phyloP scores from a whole-genome alignment of 2,329 filamentous ascomycete genomes.

The Fusarium sp. region DNA sequence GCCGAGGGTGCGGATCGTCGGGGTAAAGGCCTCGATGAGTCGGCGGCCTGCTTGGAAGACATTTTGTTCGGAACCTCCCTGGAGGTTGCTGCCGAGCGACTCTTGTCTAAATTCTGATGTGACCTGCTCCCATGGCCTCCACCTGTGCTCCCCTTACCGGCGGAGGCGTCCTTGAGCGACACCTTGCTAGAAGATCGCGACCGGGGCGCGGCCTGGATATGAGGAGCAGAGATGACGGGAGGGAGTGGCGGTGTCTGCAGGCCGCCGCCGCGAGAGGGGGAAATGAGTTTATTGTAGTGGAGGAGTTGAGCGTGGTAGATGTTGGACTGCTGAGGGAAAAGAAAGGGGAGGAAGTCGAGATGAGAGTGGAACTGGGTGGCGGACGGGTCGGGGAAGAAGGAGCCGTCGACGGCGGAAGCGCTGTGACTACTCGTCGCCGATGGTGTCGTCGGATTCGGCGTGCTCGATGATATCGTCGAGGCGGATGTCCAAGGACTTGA shows the following conservation, averaged over 20 bases:
- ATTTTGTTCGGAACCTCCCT: slow-evolving; percentile 69
- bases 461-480: slow-evolving; percentile 49
- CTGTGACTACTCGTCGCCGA: slow-evolving; percentile 49
- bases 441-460: slow-evolving; percentile 47
- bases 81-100: slow-evolving; percentile 73
- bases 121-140: slow-evolving; percentile 78
- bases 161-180: slow-evolving; percentile 67
- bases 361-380: slow-evolving; percentile 58
- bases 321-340: slow-evolving; percentile 72
- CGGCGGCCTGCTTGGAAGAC: slow-evolving; percentile 61
- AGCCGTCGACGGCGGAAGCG: slow-evolving; percentile 52
- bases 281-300: slow-evolving; percentile 77
- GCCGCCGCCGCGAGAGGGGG: slow-evolving; percentile 69
- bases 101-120: slow-evolving; percentile 70
- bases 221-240: slow-evolving; percentile 69
- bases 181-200: slow-evolving; percentile 74
- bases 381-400: slow-evolving; percentile 52
- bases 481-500: slow-evolving; percentile 52
- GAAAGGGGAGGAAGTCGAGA: slow-evolving; percentile 69
- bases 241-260: slow-evolving; percentile 70
- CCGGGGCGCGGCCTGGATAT: slow-evolving; percentile 69
- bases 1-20: slow-evolving; percentile 52
- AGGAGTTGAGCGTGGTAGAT: slow-evolving; percentile 74
- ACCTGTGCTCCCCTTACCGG: slow-evolving; percentile 64
- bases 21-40: slow-evolving; percentile 52